phyloP scores from a whole-genome alignment of 169 alveolate species.

The Eimeria brunetti region DNA sequence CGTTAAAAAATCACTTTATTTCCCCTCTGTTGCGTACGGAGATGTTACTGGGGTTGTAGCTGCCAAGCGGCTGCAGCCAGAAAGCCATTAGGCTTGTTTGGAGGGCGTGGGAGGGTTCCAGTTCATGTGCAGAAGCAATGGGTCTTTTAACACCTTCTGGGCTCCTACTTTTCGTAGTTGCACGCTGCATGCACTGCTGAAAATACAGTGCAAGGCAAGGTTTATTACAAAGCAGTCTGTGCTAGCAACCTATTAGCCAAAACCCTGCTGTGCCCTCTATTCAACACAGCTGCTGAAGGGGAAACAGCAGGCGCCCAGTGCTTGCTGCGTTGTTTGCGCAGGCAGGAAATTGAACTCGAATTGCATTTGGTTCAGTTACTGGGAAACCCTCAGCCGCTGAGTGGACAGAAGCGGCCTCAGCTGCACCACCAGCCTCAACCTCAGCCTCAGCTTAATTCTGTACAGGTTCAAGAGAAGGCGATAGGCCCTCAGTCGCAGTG shows the following conservation, averaged over 20 bases:
- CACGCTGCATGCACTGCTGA: not conserved
- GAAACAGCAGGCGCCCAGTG: not conserved
- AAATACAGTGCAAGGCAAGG: not conserved
- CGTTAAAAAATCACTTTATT: too few species aligned
- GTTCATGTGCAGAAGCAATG: not conserved
- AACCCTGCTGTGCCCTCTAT: too few species aligned
- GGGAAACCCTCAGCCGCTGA: conserved; percentile 42
- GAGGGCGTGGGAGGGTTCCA: not conserved
- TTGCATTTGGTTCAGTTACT: conserved; percentile 43
- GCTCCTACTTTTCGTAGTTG: not conserved
- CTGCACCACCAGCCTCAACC: not conserved
- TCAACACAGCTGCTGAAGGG: too few species aligned
- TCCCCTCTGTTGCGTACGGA: not conserved
- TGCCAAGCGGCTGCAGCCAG: not conserved
- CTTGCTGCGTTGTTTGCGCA: not conserved
- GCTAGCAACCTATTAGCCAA: too few species aligned
- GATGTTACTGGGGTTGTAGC: not conserved
- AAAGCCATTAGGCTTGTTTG: not conserved
- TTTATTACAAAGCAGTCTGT: too few species aligned
- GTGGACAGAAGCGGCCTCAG: conserved; percentile 5
- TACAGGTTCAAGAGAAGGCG: not conserved
- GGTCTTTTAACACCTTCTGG: not conserved
- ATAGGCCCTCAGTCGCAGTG: not conserved
- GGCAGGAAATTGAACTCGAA: conserved; percentile 44
- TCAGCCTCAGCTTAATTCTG: not conserved